Evolutionary conservation across 2,329 filamentous ascomycete species (phyloP).

Genomic region (Metarhizium humberi): DNA sequence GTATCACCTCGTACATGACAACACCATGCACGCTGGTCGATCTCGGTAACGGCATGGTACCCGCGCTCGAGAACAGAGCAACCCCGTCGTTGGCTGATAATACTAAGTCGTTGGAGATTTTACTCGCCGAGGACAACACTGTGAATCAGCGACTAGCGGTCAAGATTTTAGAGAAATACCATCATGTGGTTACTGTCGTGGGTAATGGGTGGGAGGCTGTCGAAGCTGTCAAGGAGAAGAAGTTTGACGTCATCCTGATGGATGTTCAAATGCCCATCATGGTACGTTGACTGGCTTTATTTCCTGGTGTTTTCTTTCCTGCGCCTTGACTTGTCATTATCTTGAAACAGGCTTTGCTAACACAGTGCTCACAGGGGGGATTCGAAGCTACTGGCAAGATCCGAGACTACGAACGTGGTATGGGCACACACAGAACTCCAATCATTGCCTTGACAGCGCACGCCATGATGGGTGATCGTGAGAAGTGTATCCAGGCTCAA

Average conservation of each 20-base stretch:
- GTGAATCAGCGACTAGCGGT: conserved; percentile 95
- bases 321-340: not conserved
- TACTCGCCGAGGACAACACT: conserved; percentile 92
- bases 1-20: conserved; percentile 99
- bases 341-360: conserved; percentile 22
- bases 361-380: conserved; percentile 54
- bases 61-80: conserved; percentile 85
- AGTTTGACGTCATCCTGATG: conserved; percentile 97
- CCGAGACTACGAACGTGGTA: conserved; percentile 80
- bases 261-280: conserved; percentile 99
- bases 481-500: conserved; percentile 96
- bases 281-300: conserved; percentile 36
- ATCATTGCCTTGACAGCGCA: conserved; percentile 96
- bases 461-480: conserved; percentile 95
- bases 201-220: conserved; percentile 92
- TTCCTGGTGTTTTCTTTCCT: not conserved
- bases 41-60: conserved; percentile 90
- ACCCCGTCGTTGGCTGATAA: conserved; percentile 88
- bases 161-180: conserved; percentile 95
- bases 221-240: conserved; percentile 81
- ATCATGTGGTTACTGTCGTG: conserved; percentile 84
- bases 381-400: conserved; percentile 98
- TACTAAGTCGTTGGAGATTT: conserved; percentile 88
- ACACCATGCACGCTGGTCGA: conserved; percentile 92
- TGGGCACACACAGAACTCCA: conserved; percentile 73